Conservation (phyloP, 73 alveolate species). For the Stentor coeruleus region DNA sequence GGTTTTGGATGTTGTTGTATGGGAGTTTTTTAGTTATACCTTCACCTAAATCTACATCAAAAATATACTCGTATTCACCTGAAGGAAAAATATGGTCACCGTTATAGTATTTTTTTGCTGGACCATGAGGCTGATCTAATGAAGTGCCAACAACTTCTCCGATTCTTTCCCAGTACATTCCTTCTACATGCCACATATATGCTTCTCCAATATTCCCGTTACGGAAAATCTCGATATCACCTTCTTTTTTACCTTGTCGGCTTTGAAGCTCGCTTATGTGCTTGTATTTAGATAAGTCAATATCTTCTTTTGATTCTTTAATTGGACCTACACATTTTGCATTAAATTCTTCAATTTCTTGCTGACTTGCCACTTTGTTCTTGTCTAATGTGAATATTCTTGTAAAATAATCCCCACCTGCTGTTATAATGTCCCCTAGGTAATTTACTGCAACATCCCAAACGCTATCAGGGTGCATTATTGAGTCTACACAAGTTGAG, state of each 20-base stretch:
- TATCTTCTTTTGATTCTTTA: constrained; percentile 57
- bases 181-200: constrained; percentile 86
- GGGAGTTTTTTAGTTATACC: constrained; percentile 88
- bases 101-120: constrained; percentile 64
- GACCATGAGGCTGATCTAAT: constrained; percentile 29
- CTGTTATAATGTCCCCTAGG: constrained; percentile 87
- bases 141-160: constrained; percentile 89
- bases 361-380: constrained; percentile 65
- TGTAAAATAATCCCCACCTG: constrained; percentile 89
- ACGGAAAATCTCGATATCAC: constrained; percentile 91
- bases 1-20: constrained; percentile 92
- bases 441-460: constrained; percentile 86
- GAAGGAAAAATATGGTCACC: constrained; percentile 94
- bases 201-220: constrained; percentile 92
- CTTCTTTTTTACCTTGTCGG: constrained; percentile 87
- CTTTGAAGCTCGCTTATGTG: constrained; percentile 63
- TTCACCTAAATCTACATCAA: constrained; percentile 94
- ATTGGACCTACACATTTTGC: constrained; percentile 53
- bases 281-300: constrained; percentile 84
- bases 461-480: constrained; percentile 89
- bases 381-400: constrained; percentile 84
- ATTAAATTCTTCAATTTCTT: constrained; percentile 74
- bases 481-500: constrained; percentile 68
- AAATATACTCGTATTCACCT: constrained; percentile 96
- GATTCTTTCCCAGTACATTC: constrained; percentile 83